Base-by-base conservation (phyloP, 805 yeast species). In the Candida ortonii region DNA sequence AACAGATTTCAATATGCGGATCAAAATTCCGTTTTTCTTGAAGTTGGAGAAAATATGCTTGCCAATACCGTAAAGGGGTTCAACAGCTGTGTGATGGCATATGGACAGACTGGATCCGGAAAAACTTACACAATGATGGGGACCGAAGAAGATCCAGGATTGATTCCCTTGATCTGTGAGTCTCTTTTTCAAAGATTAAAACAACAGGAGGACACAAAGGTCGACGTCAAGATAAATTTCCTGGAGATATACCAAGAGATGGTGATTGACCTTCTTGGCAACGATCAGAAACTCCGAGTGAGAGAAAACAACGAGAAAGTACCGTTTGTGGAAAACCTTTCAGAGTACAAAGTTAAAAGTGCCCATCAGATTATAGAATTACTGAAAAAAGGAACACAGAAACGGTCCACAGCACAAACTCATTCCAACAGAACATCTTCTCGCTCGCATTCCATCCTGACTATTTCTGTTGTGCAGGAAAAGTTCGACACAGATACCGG, bases 61-160 rank as follows among this genome's bases (percentile, higher is more conserved):
- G 67, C 71, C 17, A 86, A 78, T 63, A 67, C 84, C 3, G 54
- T 83, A 33, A 73, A 72, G 43, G 95, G 95, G 3, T 57, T 56
- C 15, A 59, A 61, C n/a, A 49, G 55, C 15, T 54, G 61, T 46
- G 44, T 55, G 6, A 41, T 46, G 44, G 44, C 65, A 59, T 87
- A 88, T 57, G 96, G 95, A 6, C 95, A 84, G 57, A 84, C 94
- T 0, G 88, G 84, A 0, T 73, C 90, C 0, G 95, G 95, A 1
- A 84, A 84, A 50, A 78, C 90, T 0, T 78, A 71, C 59, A 84
- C 94, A 1, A 84, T 84, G 90, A 73, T 84, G 61, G 82, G 84
- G 0, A 38, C 65, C 10, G 50, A 57, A 0, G 43, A 46, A 4
- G 62, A 69, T 1, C 73, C 73, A 10, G 95, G 95, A 0, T 63